Conservation (phyloP, 2,329 filamentous ascomycete species). For the Microsporum canis region DNA sequence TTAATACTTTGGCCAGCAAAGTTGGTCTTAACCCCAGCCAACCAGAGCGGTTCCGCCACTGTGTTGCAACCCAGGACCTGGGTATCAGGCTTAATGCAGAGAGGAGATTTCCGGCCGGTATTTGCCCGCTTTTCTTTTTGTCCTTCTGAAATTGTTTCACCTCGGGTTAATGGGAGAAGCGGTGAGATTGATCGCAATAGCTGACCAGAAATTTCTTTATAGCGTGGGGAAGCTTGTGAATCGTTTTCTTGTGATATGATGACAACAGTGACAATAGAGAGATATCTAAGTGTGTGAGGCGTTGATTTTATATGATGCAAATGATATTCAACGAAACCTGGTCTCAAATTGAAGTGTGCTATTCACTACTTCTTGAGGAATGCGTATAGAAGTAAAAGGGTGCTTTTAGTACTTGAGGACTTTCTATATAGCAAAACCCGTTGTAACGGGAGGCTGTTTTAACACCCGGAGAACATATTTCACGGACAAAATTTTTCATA, state of each 20-base stretch:
- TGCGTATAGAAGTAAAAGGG: background rate
- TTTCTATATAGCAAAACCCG: background rate
- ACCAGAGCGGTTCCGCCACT: background rate
- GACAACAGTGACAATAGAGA: background rate
- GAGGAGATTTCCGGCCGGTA: background rate
- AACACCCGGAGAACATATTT: background rate
- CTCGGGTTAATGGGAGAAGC: background rate
- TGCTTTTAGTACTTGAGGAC: background rate
- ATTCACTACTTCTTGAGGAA: background rate
- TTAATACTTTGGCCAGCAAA: background rate
- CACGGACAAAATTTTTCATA: background rate
- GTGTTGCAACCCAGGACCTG: background rate
- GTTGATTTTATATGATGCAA: background rate
- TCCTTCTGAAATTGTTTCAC: conserved; percentile 4
- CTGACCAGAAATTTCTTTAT: background rate
- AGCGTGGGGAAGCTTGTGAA: background rate
- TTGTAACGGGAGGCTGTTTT: background rate
- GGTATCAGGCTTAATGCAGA: background rate
- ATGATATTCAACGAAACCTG: background rate
- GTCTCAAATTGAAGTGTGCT: background rate
- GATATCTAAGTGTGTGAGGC: background rate
- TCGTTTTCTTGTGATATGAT: background rate
- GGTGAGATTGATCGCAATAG: conserved; percentile 3
- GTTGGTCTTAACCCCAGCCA: background rate
- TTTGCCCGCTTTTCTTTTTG: conserved; percentile 1